Evolutionary conservation across 169 alveolate species (phyloP).

Genomic region (Theileria annulata): DNA sequence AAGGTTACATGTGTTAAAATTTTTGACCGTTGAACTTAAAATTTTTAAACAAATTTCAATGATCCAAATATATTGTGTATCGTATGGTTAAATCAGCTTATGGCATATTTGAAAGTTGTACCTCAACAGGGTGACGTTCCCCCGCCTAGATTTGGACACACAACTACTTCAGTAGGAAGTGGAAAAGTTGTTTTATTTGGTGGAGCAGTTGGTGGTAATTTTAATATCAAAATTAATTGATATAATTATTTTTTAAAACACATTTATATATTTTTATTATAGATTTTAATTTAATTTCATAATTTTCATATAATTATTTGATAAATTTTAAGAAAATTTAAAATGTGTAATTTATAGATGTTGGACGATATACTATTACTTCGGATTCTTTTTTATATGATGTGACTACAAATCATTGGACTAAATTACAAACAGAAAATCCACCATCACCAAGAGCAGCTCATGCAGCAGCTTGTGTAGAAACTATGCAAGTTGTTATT

Average conservation of each 20-base stretch:
- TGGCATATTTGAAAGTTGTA: conserved; percentile 71
- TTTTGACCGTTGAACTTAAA: background rate
- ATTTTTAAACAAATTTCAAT: background rate
- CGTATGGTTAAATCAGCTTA: conserved; percentile 33
- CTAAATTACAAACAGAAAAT: conserved; percentile 83
- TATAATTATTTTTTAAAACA: background rate
- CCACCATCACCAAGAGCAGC: conserved; percentile 99
- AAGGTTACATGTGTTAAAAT: background rate
- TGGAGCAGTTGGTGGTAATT: conserved; percentile 92
- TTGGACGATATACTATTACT: conserved; percentile 95
- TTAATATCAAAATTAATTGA: no score
- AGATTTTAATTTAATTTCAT: no score
- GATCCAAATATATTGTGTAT: background rate
- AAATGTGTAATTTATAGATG: conserved; percentile 69
- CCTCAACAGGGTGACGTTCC: conserved; percentile 92
- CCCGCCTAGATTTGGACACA: conserved; percentile 96
- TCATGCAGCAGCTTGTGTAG: conserved; percentile 98
- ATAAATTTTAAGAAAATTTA: no score
- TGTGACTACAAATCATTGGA: conserved; percentile 85
- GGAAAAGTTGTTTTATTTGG: conserved; percentile 90
- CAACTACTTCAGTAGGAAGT: conserved; percentile 90
- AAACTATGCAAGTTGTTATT: conserved; percentile 90
- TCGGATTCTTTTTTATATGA: conserved; percentile 93
- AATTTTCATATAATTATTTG: no score
- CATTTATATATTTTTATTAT: background rate